phyloP scores from a whole-genome alignment of 306 rosid species.

The Lablab purpureus region DNA sequence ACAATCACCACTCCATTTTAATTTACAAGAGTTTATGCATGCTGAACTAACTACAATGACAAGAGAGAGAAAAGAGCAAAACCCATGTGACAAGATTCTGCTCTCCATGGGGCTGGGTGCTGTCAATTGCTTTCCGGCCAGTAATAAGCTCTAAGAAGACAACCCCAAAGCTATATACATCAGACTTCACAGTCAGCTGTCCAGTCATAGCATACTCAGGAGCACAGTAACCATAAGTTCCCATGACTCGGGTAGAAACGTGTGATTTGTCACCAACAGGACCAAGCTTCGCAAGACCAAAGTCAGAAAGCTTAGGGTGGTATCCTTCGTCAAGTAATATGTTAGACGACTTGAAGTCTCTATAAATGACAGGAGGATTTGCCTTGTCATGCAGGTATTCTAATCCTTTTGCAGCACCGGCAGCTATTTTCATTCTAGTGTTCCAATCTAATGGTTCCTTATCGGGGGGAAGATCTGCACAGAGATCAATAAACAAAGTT shows the following conservation, averaged over 20 bases:
- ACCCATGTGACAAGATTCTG: constrained; percentile 95
- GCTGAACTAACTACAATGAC: constrained; percentile 19
- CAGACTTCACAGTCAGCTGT: constrained; percentile 89
- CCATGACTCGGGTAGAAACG: constrained; percentile 94
- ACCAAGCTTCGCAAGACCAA: constrained; percentile 96
- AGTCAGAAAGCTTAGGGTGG: constrained; percentile 92
- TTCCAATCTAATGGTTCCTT: constrained; percentile 89
- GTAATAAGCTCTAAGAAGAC: constrained; percentile 91
- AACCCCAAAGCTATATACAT: constrained; percentile 89
- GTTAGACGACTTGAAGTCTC: constrained; percentile 93
- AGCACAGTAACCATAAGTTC: constrained; percentile 95
- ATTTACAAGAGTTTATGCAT: constrained; percentile 14
- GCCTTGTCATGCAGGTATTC: constrained; percentile 92
- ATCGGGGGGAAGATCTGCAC: constrained; percentile 80
- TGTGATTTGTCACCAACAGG: constrained; percentile 94
- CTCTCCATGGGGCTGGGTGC: constrained; percentile 81
- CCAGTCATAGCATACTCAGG: constrained; percentile 98
- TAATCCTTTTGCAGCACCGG: constrained; percentile 90
- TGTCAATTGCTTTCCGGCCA: constrained; percentile 88
- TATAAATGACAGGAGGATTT: constrained; percentile 88
- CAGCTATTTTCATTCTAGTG: constrained; percentile 92
- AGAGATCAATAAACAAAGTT: constrained; percentile 29
- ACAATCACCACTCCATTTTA: constrained; percentile 19
- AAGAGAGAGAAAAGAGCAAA: constrained; percentile 42
- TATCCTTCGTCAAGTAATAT: constrained; percentile 86